phyloP scores from a whole-genome alignment of 1,139 yeast species.

The Nadsonia starkeyi-henricii region DNA sequence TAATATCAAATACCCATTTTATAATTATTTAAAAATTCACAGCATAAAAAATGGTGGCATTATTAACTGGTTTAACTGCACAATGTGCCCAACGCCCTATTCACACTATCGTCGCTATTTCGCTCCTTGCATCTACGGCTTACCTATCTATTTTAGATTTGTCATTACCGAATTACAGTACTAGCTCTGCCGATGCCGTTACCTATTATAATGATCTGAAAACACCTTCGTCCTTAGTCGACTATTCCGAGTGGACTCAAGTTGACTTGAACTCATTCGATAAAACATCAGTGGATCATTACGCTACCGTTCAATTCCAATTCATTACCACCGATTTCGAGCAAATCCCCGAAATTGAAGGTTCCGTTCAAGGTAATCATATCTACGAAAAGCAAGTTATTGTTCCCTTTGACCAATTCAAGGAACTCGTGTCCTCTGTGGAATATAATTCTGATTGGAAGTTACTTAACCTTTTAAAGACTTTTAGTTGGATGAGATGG shows the following conservation, averaged over 20 bases:
- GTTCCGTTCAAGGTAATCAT: constrained; percentile 18
- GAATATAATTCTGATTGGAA: constrained; percentile 44
- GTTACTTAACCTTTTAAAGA: constrained; percentile 48
- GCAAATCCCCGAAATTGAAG: constrained; percentile 10
- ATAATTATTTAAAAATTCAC: neutral
- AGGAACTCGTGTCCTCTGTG: constrained; percentile 19
- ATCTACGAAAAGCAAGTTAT: constrained; percentile 32
- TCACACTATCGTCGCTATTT: constrained; percentile 64
- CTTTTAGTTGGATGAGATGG: constrained; percentile 55
- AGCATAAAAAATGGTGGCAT: constrained; percentile 1
- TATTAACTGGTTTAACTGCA: constrained; percentile 33
- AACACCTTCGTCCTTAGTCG: constrained; percentile 1
- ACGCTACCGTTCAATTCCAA: neutral
- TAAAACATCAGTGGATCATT: constrained; percentile 6
- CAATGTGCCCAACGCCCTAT: constrained; percentile 76
- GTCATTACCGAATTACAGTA: constrained; percentile 35
- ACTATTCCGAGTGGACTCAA: neutral
- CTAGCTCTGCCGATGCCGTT: constrained; percentile 14
- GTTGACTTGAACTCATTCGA: constrained; percentile 3
- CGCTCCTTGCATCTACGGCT: constrained; percentile 67
- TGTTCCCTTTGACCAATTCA: constrained; percentile 26
- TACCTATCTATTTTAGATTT: constrained; percentile 70
- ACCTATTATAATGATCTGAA: constrained; percentile 15
- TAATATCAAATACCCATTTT: too few species aligned
- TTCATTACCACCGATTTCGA: constrained; percentile 3